Evolutionary conservation across 2,329 filamentous ascomycete genomes (phyloP).

Genomic region (Lizonia empirigonia): DNA sequence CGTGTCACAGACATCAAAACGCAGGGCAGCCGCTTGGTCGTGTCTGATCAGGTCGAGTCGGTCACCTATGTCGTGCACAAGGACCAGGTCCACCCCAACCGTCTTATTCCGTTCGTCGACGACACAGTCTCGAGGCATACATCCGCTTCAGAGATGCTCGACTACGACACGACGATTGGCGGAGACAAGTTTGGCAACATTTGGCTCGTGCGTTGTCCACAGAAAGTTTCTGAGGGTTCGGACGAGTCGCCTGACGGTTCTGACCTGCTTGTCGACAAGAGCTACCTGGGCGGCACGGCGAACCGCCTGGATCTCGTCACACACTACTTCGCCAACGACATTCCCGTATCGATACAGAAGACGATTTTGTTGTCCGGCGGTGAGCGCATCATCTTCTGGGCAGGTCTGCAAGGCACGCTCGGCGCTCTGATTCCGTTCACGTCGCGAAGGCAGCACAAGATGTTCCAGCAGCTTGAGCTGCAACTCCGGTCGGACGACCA

Average conservation of each 20-base stretch:
- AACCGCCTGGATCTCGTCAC: conserved; percentile 84
- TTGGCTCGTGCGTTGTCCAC: conserved; percentile 86
- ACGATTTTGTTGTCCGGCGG: conserved; percentile 89
- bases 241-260: conserved; percentile 91
- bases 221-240: conserved; percentile 83
- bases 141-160: conserved; percentile 88
- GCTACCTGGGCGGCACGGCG: conserved; percentile 87
- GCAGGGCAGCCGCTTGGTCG: conserved; percentile 87
- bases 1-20: conserved; percentile 89
- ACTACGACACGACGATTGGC: conserved; percentile 94
- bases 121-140: conserved; percentile 91
- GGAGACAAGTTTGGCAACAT: conserved; percentile 98
- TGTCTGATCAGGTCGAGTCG: conserved; percentile 90
- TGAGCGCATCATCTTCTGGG: conserved; percentile 90
- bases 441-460: conserved; percentile 91
- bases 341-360: conserved; percentile 88
- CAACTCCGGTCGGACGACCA: conserved; percentile 79
- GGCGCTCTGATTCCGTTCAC: conserved; percentile 92
- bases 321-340: conserved; percentile 90
- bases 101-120: conserved; percentile 89
- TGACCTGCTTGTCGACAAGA: conserved; percentile 87
- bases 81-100: conserved; percentile 74
- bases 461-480: conserved; percentile 93
- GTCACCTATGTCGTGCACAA: conserved; percentile 95
- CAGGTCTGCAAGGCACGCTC: conserved; percentile 90